phyloP scores from a whole-genome alignment of 2,329 filamentous ascomycete species.

The Aureobasidium melanogenum region DNA sequence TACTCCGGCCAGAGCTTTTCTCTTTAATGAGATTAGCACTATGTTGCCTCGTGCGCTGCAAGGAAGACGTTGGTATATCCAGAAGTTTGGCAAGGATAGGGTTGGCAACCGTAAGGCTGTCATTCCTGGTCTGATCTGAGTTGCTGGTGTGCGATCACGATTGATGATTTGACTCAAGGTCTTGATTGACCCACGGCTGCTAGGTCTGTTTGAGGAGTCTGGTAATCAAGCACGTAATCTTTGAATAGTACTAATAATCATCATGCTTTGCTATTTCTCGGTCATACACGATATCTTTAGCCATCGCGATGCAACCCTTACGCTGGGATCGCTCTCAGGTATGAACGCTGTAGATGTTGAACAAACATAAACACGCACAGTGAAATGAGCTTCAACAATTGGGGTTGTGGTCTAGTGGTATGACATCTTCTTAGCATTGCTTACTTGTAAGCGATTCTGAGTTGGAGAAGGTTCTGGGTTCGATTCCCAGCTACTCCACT shows the following conservation, averaged over 20 bases:
- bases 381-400: neutral
- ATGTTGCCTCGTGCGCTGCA: constrained; percentile 83
- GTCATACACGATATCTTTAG: too few relatives aligned
- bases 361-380: neutral
- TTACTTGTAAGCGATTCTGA: neutral
- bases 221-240: neutral
- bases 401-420: constrained; percentile 8
- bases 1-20: constrained; percentile 68
- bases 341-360: too few relatives aligned
- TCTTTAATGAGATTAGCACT: constrained; percentile 77
- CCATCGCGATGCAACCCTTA: too few relatives aligned
- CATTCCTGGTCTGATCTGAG: constrained; percentile 49
- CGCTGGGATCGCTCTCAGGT: too few relatives aligned
- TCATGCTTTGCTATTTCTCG: neutral
- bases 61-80: constrained; percentile 77
- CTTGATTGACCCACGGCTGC: neutral
- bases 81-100: constrained; percentile 78
- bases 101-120: constrained; percentile 68
- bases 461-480: constrained; percentile 8
- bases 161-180: neutral
- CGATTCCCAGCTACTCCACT: constrained; percentile 5
- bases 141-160: neutral
- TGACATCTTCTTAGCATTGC: constrained; percentile 9
- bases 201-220: neutral
- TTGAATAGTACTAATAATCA: neutral